Evolutionary conservation across 306 rosid genomes (phyloP).

Genomic region (Gleditsia sinensis): DNA sequence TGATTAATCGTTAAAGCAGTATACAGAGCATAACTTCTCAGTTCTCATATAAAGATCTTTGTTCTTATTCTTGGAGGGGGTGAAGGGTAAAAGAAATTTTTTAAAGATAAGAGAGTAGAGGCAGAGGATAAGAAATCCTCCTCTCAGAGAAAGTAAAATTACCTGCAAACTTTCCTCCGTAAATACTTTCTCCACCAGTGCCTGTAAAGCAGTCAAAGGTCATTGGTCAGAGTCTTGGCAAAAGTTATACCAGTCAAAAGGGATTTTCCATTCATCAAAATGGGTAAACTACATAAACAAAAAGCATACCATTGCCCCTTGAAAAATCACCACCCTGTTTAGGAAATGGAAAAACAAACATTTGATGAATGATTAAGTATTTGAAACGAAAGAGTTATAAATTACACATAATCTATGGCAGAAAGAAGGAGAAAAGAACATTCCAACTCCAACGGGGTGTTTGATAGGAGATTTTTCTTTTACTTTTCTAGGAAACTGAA

Average conservation of each 20-base stretch:
- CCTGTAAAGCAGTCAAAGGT: conserved; percentile 67
- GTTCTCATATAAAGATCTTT: neutral
- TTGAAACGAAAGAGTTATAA: conserved; percentile 12
- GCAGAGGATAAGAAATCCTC: conserved; percentile 19
- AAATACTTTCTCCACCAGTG: conserved; percentile 96
- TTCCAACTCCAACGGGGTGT: neutral
- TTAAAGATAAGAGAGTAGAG: neutral
- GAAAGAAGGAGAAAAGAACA: neutral
- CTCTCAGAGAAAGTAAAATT: conserved; percentile 26
- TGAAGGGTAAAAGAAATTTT: neutral
- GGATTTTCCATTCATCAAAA: conserved; percentile 35
- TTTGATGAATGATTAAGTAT: conserved; percentile 21
- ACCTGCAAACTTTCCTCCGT: conserved; percentile 98
- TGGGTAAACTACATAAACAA: conserved; percentile 27
- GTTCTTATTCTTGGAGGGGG: neutral
- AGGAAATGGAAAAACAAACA: conserved; percentile 26
- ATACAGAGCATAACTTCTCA: conserved; percentile 8
- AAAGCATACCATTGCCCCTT: conserved; percentile 81
- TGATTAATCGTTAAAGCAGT: conserved; percentile 29
- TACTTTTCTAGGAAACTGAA: too few species aligned
- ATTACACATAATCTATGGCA: neutral
- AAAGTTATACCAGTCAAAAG: conserved; percentile 37
- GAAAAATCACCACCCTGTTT: conserved; percentile 98
- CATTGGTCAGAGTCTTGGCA: conserved; percentile 43
- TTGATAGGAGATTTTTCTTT: too few species aligned